A percentile compares a stretch with the other conserved stretches of the same genome.
Evolutionary conservation across 2,329 filamentous ascomycete species (phyloP).

Genomic region (Trichophyton rubrum): DNA sequence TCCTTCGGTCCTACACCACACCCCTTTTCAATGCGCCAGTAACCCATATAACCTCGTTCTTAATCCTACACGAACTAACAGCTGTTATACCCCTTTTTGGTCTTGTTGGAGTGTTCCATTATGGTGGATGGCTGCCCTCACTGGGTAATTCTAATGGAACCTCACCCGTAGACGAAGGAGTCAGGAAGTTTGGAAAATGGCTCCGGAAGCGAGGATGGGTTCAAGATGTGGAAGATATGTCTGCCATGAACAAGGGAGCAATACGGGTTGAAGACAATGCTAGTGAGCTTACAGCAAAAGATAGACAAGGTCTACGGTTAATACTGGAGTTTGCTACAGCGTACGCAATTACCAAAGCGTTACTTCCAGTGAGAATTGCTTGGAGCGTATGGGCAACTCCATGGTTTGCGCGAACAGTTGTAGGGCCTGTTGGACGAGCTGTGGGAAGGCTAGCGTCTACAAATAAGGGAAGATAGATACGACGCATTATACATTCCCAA

Average conservation of each 20-base stretch:
- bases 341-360: constrained; percentile 76
- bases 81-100: constrained; percentile 68
- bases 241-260: constrained; percentile 28
- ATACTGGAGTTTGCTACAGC: constrained; percentile 67
- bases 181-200: constrained; percentile 64
- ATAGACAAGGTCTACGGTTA: constrained; percentile 38
- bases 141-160: constrained; percentile 24
- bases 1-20: constrained; percentile 55
- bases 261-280: constrained; percentile 14
- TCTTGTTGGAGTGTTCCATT: constrained; percentile 68
- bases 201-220: constrained; percentile 75
- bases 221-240: constrained; percentile 31
- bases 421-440: constrained; percentile 36
- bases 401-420: constrained; percentile 66
- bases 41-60: constrained; percentile 72
- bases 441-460: constrained; percentile 18
- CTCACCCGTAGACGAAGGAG: constrained; percentile 43
- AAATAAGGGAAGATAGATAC: constrained; percentile 2
- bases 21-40: constrained; percentile 64
- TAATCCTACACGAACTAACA: constrained; percentile 84
- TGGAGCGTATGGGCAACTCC: constrained; percentile 80
- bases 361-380: constrained; percentile 65
- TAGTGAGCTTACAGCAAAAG: constrained; percentile 19
- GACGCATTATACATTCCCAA: background rate
- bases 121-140: constrained; percentile 58